These are phyloP conservation scores for Trichoderma gracile DNA, from an alignment of 2,329 filamentous ascomycete genomes.

Conservation along the genomic window DNA sequence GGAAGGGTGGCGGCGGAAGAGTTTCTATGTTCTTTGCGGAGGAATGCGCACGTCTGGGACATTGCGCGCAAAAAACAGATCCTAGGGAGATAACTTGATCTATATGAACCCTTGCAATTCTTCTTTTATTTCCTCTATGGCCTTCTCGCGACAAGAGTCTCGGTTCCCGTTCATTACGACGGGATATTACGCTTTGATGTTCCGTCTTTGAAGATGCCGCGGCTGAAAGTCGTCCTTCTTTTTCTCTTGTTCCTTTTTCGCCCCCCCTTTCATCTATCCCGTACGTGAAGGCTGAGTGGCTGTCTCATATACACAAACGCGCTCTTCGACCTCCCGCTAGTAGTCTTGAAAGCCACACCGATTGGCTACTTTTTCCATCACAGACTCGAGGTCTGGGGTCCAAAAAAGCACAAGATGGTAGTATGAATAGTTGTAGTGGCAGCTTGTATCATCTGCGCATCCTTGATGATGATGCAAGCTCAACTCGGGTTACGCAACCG, in stretches of 20 bases:
- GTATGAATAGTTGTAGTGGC: background rate
- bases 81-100: slow-evolving; percentile 18
- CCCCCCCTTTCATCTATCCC: background rate
- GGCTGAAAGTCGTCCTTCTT: background rate
- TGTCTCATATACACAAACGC: slow-evolving; percentile 11
- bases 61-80: background rate
- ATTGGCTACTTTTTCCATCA: background rate
- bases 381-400: background rate
- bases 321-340: background rate
- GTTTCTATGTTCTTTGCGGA: slow-evolving; percentile 6
- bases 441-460: background rate
- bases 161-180: background rate
- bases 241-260: background rate
- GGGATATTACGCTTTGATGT: background rate
- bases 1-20: slow-evolving; percentile 13
- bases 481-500: background rate
- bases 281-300: slow-evolving; percentile 1
- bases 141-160: background rate
- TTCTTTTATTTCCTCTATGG: background rate
- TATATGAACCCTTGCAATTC: slow-evolving; percentile 21
- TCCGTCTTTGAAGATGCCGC: slow-evolving; percentile 2
- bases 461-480: background rate
- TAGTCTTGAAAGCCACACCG: background rate
- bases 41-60: slow-evolving; percentile 13
- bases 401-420: background rate